These are phyloP conservation scores for Wickerhamiella kurtzmanii DNA, from an alignment of 805 yeast species.

Conservation along the genomic window DNA sequence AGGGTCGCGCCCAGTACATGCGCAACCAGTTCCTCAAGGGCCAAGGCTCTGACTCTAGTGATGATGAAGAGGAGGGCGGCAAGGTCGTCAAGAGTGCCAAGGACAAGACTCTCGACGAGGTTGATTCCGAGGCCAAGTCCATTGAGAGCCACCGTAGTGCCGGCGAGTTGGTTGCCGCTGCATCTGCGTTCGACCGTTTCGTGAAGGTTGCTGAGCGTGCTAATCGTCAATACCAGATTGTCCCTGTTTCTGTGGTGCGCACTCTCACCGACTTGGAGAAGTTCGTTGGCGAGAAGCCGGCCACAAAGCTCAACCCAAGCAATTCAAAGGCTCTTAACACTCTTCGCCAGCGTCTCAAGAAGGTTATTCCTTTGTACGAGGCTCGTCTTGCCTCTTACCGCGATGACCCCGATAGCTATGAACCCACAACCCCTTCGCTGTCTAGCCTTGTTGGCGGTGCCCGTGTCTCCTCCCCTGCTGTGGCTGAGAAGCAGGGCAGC, in stretches of 20 bases:
- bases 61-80: slow-evolving; percentile 50
- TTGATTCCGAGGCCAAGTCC: slow-evolving; percentile 49
- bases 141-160: slow-evolving; percentile 56
- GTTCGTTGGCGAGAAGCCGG: slow-evolving; percentile 39
- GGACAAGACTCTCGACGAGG: slow-evolving; percentile 83
- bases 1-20: slow-evolving; percentile 24
- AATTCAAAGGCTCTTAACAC: slow-evolving; percentile 80
- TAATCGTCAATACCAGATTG: slow-evolving; percentile 59
- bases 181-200: slow-evolving; percentile 64
- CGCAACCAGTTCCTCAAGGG: slow-evolving; percentile 27
- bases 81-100: slow-evolving; percentile 86
- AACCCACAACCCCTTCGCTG: slow-evolving; percentile 9
- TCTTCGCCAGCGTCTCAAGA: slow-evolving; percentile 75
- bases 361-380: slow-evolving; percentile 58
- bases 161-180: slow-evolving; percentile 67
- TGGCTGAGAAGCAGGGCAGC: slow-evolving; percentile 17
- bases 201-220: slow-evolving; percentile 53
- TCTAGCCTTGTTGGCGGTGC: background rate
- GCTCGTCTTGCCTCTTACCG: slow-evolving; percentile 45
- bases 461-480: slow-evolving; percentile 19
- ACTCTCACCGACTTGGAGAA: slow-evolving; percentile 62
- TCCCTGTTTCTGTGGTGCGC: slow-evolving; percentile 60
- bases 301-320: slow-evolving; percentile 63
- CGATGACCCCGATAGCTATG: slow-evolving; percentile 63
- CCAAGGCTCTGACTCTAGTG: slow-evolving; percentile 31